Base-by-base conservation (phyloP, 2,329 filamentous ascomycete species). In the Teratosphaeria destructans region DNA sequence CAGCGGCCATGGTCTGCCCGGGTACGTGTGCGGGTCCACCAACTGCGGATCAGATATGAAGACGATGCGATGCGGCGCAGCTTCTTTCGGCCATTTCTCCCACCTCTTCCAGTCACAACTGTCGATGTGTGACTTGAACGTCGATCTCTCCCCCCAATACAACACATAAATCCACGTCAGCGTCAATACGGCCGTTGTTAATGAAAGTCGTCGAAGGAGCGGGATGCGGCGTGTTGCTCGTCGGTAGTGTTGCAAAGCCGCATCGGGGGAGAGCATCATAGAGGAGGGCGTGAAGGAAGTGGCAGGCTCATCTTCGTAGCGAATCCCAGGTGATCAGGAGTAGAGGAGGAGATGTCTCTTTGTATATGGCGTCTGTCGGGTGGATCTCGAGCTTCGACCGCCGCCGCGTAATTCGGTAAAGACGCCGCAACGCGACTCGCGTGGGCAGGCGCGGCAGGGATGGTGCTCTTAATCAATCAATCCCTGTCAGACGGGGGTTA, bases 11-110 rank as follows among this genome's bases (percentile, higher is more conserved):
- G 85, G 85, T 53, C 92, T 85, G 66, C 88, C 90, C 2, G 91
- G 90, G 69, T 96, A 96, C n/a, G 91, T 95, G 73, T 96, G 90
- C 58, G 91, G 89, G 74, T 96, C 92, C 69, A 94, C 90, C 60
- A 96, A 82, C 73, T 96, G 92, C 52, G 92, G 92, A 70, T 96
- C 92, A 62, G 92, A 90, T 65, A 96, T 81, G 71, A 96, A 86
- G 66, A 90, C 80, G 66, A 95, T 81, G 71, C 86, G 89, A 73
- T 97, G 92, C 32, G 94, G 94, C 37, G 82, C 84, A 56, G 92
- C 87, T 66, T 81, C 85, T 68, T 82, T 75, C 57, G 91, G 90
- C 94, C 94, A 99, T 74, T 84, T 81, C 78, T 99, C 94, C 94
- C 94, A 99, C 49, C 82, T 82, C 39, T 83, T 80, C 94, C 94